phyloP scores from a whole-genome alignment of 1,284 basidiomycete genomes.

The Waitea zeae region DNA sequence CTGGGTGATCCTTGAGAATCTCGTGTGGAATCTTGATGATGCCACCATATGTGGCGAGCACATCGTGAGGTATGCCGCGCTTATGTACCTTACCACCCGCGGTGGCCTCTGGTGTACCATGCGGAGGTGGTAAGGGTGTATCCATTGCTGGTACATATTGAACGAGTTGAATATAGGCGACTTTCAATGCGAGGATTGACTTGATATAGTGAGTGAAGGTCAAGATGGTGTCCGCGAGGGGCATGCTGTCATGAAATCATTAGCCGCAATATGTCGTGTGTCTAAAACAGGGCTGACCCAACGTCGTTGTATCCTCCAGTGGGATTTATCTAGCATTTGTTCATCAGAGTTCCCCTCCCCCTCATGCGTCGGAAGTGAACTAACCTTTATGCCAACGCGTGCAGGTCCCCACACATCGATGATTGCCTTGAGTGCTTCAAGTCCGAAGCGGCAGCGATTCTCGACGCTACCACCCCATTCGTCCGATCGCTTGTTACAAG shows the following conservation, averaged over 20 bases:
- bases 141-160: too few species aligned
- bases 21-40: not conserved
- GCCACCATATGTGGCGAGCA: not conserved
- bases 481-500: constrained; percentile 25
- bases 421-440: constrained; percentile 1
- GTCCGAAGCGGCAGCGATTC: constrained; percentile 2
- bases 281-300: too few species aligned
- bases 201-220: not conserved
- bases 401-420: not conserved
- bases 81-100: too few species aligned
- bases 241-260: too few species aligned
- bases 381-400: not conserved
- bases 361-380: too few species aligned
- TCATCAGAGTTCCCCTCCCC: too few species aligned
- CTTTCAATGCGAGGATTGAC: not conserved
- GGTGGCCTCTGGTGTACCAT: too few species aligned
- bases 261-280: too few species aligned
- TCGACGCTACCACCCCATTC: constrained; percentile 14
- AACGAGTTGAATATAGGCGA: not conserved
- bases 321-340: too few species aligned
- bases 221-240: not conserved
- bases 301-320: not conserved
- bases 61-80: not conserved
- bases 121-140: too few species aligned
- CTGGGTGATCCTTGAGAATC: too few species aligned